These are phyloP conservation scores for Theileria parva DNA, from an alignment of 169 alveolate species.

Conservation along the genomic window DNA sequence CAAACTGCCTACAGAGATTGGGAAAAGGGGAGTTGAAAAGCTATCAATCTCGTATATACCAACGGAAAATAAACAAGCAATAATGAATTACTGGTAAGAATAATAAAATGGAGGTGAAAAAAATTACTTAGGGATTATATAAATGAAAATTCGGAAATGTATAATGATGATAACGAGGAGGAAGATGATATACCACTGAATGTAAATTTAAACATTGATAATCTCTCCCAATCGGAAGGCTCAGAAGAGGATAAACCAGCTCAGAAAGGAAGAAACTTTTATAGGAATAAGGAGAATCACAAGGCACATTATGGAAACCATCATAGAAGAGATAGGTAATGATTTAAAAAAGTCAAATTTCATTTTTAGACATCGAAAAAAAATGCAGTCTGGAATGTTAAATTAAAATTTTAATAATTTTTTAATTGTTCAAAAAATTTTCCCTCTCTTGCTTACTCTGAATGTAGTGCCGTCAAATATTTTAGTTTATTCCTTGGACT, in stretches of 20 bases:
- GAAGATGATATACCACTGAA: conserved; percentile 44
- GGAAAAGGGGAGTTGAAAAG: not conserved
- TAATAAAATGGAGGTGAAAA: not conserved
- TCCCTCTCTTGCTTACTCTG: not conserved
- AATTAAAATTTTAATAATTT: conserved; percentile 9
- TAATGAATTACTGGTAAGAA: conserved; percentile 60
- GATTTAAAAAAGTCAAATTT: not conserved
- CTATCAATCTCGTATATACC: conserved; percentile 39
- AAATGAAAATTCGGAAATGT: conserved; percentile 40
- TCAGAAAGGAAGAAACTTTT: conserved; percentile 10
- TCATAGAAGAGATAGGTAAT: conserved; percentile 37
- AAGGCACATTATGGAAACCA: conserved; percentile 35
- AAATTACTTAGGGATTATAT: conserved; percentile 37
- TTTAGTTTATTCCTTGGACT: no score
- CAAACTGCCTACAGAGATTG: not conserved
- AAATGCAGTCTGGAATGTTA: conserved; percentile 46
- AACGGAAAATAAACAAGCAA: conserved; percentile 48
- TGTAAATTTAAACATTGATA: conserved; percentile 31
- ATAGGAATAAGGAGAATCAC: conserved; percentile 28
- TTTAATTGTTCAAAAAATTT: not conserved
- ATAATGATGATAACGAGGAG: conserved; percentile 61
- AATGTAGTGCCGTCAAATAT: not conserved
- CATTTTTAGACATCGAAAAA: conserved; percentile 20
- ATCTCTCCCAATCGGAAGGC: conserved; percentile 22
- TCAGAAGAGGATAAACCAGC: conserved; percentile 15